phyloP scores from a whole-genome alignment of 495 filamentous ascomycete species.

The Daldinia vernicosa region DNA sequence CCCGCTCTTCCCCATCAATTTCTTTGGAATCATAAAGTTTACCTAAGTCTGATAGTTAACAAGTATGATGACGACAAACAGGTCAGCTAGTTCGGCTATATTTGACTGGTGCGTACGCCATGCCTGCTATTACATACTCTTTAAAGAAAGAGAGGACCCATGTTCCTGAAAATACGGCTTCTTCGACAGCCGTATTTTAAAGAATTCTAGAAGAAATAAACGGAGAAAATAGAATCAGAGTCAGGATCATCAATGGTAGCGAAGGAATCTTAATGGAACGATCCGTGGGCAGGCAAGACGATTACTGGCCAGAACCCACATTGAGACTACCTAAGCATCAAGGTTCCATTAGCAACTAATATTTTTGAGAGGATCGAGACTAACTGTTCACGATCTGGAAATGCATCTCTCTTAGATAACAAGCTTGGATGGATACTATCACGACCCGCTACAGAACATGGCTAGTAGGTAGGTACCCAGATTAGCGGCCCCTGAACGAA shows the following conservation, averaged over 20 bases:
- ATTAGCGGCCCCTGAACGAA: background rate
- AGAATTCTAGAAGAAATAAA: slow-evolving; percentile 25
- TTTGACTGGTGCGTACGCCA: slow-evolving; percentile 8
- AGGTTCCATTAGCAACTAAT: background rate
- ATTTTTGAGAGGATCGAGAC: background rate
- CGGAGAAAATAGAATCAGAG: slow-evolving; percentile 11
- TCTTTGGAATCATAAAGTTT: background rate
- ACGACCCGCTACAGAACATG: slow-evolving; percentile 18
- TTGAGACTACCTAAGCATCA: background rate
- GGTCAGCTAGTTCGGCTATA: background rate
- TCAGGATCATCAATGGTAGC: background rate
- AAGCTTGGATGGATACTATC: slow-evolving; percentile 1
- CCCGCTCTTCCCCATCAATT: background rate
- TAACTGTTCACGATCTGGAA: background rate
- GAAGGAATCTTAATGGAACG: slow-evolving; percentile 1
- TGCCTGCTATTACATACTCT: background rate
- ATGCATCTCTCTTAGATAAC: background rate
- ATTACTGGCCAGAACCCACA: background rate
- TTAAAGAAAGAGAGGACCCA: background rate
- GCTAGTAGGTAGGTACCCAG: slow-evolving; percentile 2
- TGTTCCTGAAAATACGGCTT: background rate
- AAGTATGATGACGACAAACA: slow-evolving; percentile 18
- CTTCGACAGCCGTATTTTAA: background rate
- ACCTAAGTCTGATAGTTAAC: too few species aligned
- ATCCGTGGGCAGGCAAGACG: background rate